Base-by-base conservation (phyloP, 176 grass and related monocot genomes). In the Oryza rufipogon region DNA sequence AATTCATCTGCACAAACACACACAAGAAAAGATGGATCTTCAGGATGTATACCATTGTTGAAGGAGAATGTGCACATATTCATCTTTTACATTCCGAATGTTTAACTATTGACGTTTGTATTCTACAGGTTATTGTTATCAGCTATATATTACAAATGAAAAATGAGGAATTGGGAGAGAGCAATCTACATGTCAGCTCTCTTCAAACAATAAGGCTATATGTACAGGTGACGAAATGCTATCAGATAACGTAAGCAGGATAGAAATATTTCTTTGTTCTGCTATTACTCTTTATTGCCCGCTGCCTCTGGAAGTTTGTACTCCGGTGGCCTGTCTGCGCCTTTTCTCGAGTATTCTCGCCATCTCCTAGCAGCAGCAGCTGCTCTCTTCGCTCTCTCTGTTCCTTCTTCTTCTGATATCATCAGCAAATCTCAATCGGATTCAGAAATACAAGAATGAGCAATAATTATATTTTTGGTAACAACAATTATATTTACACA, bases 281-380 rank as follows among this genome's bases (percentile, higher is more conserved):
- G 30, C 34, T 28, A 71, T 74, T 95, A 81, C 20, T 95, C 96
- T 64, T 93, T 90, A 4, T 74, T 87, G 51, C 93, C 79, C 33
- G 86, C 76, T 22, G 89, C 71, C 84, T 98, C 96, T 7, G 93
- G 93, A 92, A 98, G 96, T 46, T 88, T 94, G 83, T 89, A 81
- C 13, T 78, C 89, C 0, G 93, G 89, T 61, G 80, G 81, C 69
- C 52, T 88, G 76, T 92, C 84, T 1, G 83, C 23, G 0, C 96
- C 89, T 81, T 81, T 90, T 68, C 91, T 95, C 2, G 96, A 98
- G 92, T 94, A 98, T 25, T 95, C 91, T 87, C 89, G 81, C 96
- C 96, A 98, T 75, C 91, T 85, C 75, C 86, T 90, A 14, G 96
- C 87, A 34, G 96, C 96, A 1, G 69, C 88, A 1, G 89, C 96